Evolutionary conservation across 2,329 filamentous ascomycete species (phyloP).

Genomic region (Trichophyton equinum): DNA sequence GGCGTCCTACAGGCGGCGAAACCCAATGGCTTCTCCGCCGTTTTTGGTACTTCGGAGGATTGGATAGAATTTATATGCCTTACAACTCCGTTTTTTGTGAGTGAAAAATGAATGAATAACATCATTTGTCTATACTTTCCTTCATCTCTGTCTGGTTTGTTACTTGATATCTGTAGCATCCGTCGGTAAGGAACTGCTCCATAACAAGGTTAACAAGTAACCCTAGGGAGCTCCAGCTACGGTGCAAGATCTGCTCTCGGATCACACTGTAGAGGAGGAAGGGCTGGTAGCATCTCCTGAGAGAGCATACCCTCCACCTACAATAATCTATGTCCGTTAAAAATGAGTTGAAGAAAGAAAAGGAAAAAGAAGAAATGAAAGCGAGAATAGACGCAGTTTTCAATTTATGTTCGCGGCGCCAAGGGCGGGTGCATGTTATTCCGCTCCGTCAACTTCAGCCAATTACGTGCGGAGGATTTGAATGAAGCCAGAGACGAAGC

Average conservation of each 20-base stretch:
- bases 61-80: slow-evolving; percentile 5
- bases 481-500: slow-evolving; percentile 11
- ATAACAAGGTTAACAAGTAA: slow-evolving; percentile 36
- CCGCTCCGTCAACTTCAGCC: slow-evolving; percentile 22
- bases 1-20: slow-evolving; percentile 5
- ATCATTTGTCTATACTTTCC: not conserved
- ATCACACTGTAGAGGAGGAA: slow-evolving; percentile 50
- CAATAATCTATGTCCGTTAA: slow-evolving; percentile 53
- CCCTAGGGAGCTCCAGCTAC: slow-evolving; percentile 55
- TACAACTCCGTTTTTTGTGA: not conserved
- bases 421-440: slow-evolving; percentile 19
- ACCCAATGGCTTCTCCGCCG: not conserved
- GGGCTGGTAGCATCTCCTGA: slow-evolving; percentile 27
- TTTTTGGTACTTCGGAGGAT: slow-evolving; percentile 1
- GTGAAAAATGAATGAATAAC: not conserved
- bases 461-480: slow-evolving; percentile 31
- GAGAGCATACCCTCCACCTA: slow-evolving; percentile 40
- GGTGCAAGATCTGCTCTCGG: slow-evolving; percentile 46
- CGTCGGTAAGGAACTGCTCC: slow-evolving; percentile 55
- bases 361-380: slow-evolving; percentile 13
- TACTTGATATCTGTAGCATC: slow-evolving; percentile 38
- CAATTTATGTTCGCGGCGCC: slow-evolving; percentile 4
- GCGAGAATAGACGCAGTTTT: slow-evolving; percentile 12
- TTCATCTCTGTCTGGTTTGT: not conserved
- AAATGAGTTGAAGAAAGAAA: slow-evolving; percentile 39